Conservation (phyloP, 129 eudicot genomes). For the Mikania micrantha region DNA sequence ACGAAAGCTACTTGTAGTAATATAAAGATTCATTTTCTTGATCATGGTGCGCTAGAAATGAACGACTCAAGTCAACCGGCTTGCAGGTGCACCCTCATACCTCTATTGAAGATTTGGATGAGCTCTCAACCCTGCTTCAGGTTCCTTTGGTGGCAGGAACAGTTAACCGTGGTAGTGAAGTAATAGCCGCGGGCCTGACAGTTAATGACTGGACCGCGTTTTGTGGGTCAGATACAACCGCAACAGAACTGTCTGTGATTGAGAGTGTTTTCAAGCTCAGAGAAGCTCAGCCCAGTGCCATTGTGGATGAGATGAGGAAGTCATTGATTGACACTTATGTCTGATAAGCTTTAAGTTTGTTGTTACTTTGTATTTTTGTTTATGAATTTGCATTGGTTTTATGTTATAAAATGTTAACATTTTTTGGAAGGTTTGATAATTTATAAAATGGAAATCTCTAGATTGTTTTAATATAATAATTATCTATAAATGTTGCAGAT, state of each 20-base stretch:
- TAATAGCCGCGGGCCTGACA: conserved; percentile 60
- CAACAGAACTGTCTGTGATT: conserved; percentile 65
- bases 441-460: not conserved
- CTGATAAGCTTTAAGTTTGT: conserved; percentile 15
- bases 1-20: too few species aligned
- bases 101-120: conserved; percentile 81
- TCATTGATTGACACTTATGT: conserved; percentile 66
- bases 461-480: not conserved
- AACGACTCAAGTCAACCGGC: not conserved
- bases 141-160: conserved; percentile 88
- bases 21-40: not conserved
- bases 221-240: conserved; percentile 78
- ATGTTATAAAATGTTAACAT: not conserved
- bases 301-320: conserved; percentile 79
- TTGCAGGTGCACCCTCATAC: conserved; percentile 82
- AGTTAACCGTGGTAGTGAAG: conserved; percentile 84
- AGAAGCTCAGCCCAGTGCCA: conserved; percentile 67
- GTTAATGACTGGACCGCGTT: conserved; percentile 89
- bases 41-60: not conserved
- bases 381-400: not conserved
- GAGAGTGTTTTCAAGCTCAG: conserved; percentile 82
- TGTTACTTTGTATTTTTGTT: not conserved
- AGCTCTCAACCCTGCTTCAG: conserved; percentile 77
- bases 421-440: not conserved
- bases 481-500: not conserved